phyloP scores from a whole-genome alignment of 2,329 filamentous ascomycete species.

The Phaeosphaeria sp. region DNA sequence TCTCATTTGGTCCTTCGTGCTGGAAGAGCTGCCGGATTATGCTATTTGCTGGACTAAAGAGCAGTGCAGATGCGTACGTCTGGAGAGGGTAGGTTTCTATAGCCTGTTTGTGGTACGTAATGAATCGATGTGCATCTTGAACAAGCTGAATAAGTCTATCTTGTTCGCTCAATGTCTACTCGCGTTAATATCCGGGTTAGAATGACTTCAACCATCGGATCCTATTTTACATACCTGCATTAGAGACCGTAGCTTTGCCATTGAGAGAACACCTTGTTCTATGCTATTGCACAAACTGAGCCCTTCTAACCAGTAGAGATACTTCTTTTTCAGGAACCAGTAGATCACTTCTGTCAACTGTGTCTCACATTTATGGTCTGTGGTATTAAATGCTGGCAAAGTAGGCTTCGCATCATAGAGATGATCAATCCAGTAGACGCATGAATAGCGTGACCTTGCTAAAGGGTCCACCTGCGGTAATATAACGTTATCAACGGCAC shows the following conservation, averaged over 20 bases:
- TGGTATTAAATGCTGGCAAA: not conserved
- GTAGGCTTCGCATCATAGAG: conserved; percentile 21
- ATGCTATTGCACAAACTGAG: conserved; percentile 13
- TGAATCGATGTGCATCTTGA: conserved; percentile 27
- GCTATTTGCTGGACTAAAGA: conserved; percentile 25
- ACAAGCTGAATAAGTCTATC: conserved; percentile 6
- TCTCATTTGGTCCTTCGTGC: conserved; percentile 19
- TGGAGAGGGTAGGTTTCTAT: conserved; percentile 31
- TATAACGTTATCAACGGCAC: conserved; percentile 20
- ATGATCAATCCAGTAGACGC: conserved; percentile 45
- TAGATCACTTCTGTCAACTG: not conserved
- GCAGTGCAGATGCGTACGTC: conserved; percentile 26
- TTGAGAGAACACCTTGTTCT: conserved; percentile 7
- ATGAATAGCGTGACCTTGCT: conserved; percentile 29
- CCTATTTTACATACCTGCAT: conserved; percentile 2
- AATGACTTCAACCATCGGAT: not conserved
- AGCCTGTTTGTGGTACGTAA: conserved; percentile 24
- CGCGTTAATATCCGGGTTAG: not conserved
- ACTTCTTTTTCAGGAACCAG: conserved; percentile 8
- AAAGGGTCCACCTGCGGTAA: conserved; percentile 31
- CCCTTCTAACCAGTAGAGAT: conserved; percentile 15
- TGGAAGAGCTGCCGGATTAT: conserved; percentile 17
- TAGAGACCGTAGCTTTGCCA: conserved; percentile 4
- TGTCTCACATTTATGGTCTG: too few relatives aligned
- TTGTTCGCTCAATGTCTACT: not conserved